Conservation (phyloP, 2,329 filamentous ascomycete species). For the Macrophomina pseudophaseolina region DNA sequence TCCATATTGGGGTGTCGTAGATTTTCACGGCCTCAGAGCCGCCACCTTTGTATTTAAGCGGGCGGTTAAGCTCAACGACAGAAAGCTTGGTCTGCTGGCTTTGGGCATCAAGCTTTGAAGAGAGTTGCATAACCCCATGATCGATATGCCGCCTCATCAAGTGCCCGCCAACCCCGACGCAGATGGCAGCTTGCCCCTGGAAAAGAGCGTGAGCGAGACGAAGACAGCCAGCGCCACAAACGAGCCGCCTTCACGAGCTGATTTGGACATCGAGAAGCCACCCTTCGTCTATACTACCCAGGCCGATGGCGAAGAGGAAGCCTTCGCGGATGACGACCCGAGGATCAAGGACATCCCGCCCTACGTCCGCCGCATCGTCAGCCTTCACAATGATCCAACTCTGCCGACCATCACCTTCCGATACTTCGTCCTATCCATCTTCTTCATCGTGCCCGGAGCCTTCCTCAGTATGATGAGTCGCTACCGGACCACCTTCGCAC, state of each 20-base stretch:
- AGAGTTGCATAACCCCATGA: neutral
- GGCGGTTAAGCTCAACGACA: neutral
- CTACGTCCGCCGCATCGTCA: conserved; percentile 63
- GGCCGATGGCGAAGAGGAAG: conserved; percentile 31
- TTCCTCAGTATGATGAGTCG: conserved; percentile 63
- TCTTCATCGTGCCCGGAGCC: conserved; percentile 63
- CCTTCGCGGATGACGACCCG: conserved; percentile 37
- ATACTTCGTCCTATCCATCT: conserved; percentile 60
- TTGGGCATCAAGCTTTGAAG: neutral
- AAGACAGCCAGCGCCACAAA: neutral
- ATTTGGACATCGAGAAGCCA: conserved; percentile 4
- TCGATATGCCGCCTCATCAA: neutral
- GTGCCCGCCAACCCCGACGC: neutral
- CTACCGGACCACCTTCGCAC: conserved; percentile 62
- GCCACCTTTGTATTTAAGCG: neutral
- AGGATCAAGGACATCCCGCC: conserved; percentile 60
- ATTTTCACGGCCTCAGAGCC: neutral
- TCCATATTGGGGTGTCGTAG: neutral
- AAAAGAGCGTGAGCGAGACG: neutral
- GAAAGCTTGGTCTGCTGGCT: neutral
- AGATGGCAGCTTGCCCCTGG: neutral
- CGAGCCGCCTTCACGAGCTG: neutral
- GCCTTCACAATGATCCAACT: conserved; percentile 61
- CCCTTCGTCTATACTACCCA: conserved; percentile 8
- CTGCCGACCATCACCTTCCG: conserved; percentile 64